A percentile compares a stretch with the other conserved stretches of the same genome.
These are phyloP conservation scores for Themeda triandra DNA, from an alignment of 176 grass and related monocot species.

Conservation along the genomic window DNA sequence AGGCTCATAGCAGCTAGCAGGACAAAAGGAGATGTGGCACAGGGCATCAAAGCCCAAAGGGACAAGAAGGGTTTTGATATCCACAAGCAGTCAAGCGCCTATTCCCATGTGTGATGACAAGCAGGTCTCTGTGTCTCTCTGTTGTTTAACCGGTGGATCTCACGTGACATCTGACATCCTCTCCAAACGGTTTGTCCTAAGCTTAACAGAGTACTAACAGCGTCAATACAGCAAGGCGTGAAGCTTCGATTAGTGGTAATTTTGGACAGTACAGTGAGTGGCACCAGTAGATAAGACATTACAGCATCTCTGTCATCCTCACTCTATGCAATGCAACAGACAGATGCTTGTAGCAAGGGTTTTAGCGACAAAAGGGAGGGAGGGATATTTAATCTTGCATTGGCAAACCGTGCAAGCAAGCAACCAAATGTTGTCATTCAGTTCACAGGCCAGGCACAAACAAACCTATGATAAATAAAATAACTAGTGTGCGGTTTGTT, in stretches of 20 bases:
- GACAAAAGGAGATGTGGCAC: neutral
- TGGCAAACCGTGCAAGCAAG: neutral
- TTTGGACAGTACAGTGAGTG: conserved; percentile 13
- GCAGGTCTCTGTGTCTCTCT: neutral
- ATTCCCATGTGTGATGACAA: conserved; percentile 1
- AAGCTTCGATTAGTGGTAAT: neutral
- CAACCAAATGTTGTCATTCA: neutral
- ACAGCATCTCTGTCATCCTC: neutral
- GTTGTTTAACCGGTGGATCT: conserved; percentile 10
- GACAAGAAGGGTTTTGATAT: conserved; percentile 17
- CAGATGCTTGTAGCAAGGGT: neutral
- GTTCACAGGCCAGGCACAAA: conserved; percentile 25
- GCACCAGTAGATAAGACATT: conserved; percentile 9
- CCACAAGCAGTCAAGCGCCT: neutral
- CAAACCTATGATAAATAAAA: neutral
- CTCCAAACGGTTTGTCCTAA: neutral
- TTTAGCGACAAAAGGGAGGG: neutral
- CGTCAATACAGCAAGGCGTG: neutral
- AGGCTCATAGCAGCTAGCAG: neutral
- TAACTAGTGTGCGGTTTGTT: neutral
- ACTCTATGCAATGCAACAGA: neutral
- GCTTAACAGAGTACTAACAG: neutral
- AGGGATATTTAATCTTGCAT: neutral
- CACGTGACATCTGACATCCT: conserved; percentile 22
- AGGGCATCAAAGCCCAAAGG: conserved; percentile 1